Percentiles rank a stretch among this genome's conserved stretches.
Conservation (phyloP, 169 alveolate genomes). For the Plasmodium malariae region DNA sequence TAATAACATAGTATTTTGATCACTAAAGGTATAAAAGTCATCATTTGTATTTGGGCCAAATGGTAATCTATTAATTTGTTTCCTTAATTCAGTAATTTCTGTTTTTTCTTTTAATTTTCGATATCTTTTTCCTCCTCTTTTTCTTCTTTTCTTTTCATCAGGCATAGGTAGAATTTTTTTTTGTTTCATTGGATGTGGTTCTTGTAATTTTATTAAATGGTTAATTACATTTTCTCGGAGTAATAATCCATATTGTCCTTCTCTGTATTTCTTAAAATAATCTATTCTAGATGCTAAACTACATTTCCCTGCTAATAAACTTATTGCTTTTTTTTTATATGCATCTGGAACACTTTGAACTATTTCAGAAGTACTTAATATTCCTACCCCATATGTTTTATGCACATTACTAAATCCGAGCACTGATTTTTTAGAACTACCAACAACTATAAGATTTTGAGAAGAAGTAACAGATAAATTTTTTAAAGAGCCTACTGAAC, state of each 20-base stretch:
- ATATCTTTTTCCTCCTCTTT: slow-evolving; percentile 90
- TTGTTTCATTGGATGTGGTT: slow-evolving; percentile 70
- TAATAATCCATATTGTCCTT: slow-evolving; percentile 81
- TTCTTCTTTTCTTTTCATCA: slow-evolving; percentile 86
- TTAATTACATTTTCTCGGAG: slow-evolving; percentile 77
- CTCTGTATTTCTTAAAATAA: slow-evolving; percentile 81
- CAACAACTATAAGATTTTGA: slow-evolving; percentile 92
- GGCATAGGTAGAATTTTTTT: slow-evolving; percentile 92
- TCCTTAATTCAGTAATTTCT: slow-evolving; percentile 86
- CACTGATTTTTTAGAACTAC: slow-evolving; percentile 81
- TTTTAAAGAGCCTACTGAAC: slow-evolving; percentile 95
- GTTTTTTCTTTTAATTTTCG: slow-evolving; percentile 90
- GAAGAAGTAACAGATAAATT: slow-evolving; percentile 95
- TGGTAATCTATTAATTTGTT: slow-evolving; percentile 89
- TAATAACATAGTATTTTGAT: slow-evolving; percentile 51
- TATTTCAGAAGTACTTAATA: slow-evolving; percentile 85
- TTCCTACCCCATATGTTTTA: slow-evolving; percentile 78
- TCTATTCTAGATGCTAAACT: slow-evolving; percentile 91
- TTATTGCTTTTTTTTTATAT: slow-evolving; percentile 86
- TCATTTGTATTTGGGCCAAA: slow-evolving; percentile 91
- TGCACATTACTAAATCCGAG: slow-evolving; percentile 67
- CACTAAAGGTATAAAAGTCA: slow-evolving; percentile 78
- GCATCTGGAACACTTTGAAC: slow-evolving; percentile 84
- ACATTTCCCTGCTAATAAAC: slow-evolving; percentile 86
- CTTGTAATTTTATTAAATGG: slow-evolving; percentile 73